Evolutionary conservation across 306 rosid genomes (phyloP), one percentile per base, ranked within the genome.

Genomic region (Fragaria iinumae): DNA sequence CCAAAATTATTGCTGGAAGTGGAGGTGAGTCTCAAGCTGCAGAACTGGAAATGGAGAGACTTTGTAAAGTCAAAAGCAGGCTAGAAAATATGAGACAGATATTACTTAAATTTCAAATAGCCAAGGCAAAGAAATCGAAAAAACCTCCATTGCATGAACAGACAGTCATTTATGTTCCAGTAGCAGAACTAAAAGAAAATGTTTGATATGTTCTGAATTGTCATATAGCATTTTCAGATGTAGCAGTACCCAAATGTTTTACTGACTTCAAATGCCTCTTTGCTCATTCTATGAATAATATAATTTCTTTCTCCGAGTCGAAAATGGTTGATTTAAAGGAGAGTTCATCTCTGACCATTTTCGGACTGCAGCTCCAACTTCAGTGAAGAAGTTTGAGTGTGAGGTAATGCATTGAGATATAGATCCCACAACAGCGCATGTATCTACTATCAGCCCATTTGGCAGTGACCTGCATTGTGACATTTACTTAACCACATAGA

Each of bases 151-250:
- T 57, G 29, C 67, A 77, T 57, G 86, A 66, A 59, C 82, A 79
- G 55, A 65, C 74, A 72, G 82, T 91, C 74, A 73, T 90, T 27
- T 95, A 89, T 89, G 93, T 95, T 52, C 99, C 99, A 4, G 81
- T 77, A 72, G 96, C 93, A 67, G 88, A 84, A 80, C 76, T 95
- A 74, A 87, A 82, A 78, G 98, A 95, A 84, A 95, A 88, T 76
- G 75, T 81, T 77, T 90, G 79, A 86, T 71, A 39, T 8, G 41
- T 69, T 56, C 20, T 34, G 39, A 32, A 55, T 20, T 69, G 49
- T 69, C 41, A 47, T 69, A 25, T 52, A 41, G 44, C 57, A 41
- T 53, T 67, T 38, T 11, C 8, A n/a, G 43, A 29, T 50, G 17
- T 18, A 67, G 50, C 77, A 43, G 56, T 41, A 23, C 11, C 53